phyloP scores from a whole-genome alignment of 2,329 filamentous ascomycete species.

The Pseudomassariella vexata region DNA sequence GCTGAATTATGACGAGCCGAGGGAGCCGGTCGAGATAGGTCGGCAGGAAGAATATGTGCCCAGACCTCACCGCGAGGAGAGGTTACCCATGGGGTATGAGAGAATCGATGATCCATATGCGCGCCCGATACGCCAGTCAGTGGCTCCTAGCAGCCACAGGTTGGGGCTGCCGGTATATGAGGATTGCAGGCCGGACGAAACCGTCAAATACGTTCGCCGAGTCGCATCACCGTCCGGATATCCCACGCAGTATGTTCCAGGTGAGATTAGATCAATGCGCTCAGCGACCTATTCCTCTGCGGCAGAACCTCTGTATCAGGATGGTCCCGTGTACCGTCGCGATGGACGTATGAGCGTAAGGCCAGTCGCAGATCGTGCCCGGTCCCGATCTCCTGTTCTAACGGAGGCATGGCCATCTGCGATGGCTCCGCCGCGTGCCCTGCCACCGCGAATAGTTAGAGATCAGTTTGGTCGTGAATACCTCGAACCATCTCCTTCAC shows the following conservation, averaged over 20 bases:
- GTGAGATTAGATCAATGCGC: slow-evolving; percentile 31
- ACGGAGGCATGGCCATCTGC: slow-evolving; percentile 38
- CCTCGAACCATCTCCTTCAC: slow-evolving; percentile 44
- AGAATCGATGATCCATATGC: slow-evolving; percentile 20
- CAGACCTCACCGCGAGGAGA: slow-evolving; percentile 14
- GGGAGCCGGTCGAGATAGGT: slow-evolving; percentile 30
- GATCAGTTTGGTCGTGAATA: slow-evolving; percentile 83
- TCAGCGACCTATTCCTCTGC: slow-evolving; percentile 37
- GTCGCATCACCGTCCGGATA: slow-evolving; percentile 31
- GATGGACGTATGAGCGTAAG: slow-evolving; percentile 43
- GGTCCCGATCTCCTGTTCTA: slow-evolving; percentile 42
- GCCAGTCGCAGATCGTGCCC: slow-evolving; percentile 40
- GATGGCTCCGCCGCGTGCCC: slow-evolving; percentile 47
- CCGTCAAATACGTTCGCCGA: slow-evolving; percentile 28
- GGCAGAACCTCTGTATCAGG: slow-evolving; percentile 33
- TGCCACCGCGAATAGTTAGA: slow-evolving; percentile 66
- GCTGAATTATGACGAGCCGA: slow-evolving; percentile 38
- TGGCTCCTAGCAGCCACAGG: slow-evolving; percentile 18
- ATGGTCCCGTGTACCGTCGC: slow-evolving; percentile 36
- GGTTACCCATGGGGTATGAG: slow-evolving; percentile 26
- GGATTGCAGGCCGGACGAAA: slow-evolving; percentile 23
- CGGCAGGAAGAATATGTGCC: slow-evolving; percentile 25
- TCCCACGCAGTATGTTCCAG: slow-evolving; percentile 29
- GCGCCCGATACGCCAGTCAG: slow-evolving; percentile 22
- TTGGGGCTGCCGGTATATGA: slow-evolving; percentile 22